Evolutionary conservation across 345 rosid genomes (phyloP).

Genomic region (Boechera retrofracta): DNA sequence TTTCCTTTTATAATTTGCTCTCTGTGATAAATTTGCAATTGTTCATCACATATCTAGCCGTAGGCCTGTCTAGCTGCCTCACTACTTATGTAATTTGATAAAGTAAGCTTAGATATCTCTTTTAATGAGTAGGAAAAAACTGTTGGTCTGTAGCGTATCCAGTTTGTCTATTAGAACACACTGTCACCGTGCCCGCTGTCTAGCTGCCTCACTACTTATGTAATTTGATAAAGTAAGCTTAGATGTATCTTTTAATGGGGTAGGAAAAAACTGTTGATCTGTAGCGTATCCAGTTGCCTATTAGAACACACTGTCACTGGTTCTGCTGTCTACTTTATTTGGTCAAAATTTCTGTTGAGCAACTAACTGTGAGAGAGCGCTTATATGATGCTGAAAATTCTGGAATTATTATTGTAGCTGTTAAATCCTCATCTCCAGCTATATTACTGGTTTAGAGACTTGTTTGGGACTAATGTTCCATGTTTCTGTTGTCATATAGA

Average conservation of each 20-base stretch:
- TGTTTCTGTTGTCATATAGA: conserved; percentile 56
- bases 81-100: neutral
- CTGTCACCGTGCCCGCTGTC: neutral
- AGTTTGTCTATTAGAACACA: neutral
- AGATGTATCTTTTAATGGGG: neutral
- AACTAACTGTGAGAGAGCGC: neutral
- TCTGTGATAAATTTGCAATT: conserved; percentile 2
- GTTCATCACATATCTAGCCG: neutral
- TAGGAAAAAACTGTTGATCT: neutral
- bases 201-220: neutral
- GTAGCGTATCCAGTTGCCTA: conserved; percentile 5
- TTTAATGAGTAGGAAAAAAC: neutral
- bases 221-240: neutral
- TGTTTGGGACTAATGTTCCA: conserved; percentile 14
- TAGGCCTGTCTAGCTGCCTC: neutral
- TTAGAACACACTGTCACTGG: neutral
- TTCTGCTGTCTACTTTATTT: conserved; percentile 8
- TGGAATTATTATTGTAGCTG: neutral
- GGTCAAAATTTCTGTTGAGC: conserved; percentile 7
- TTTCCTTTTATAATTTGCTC: conserved; percentile 22
- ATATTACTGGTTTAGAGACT: conserved; percentile 14
- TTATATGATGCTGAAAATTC: conserved; percentile 14
- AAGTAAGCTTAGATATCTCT: neutral
- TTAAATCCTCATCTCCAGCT: too few species aligned
- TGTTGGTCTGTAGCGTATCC: conserved; percentile 6